Evolutionary conservation across 768 basidiomycete species (phyloP), one percentile per base, ranked within the genome.

Genomic region (Chiua virens): DNA sequence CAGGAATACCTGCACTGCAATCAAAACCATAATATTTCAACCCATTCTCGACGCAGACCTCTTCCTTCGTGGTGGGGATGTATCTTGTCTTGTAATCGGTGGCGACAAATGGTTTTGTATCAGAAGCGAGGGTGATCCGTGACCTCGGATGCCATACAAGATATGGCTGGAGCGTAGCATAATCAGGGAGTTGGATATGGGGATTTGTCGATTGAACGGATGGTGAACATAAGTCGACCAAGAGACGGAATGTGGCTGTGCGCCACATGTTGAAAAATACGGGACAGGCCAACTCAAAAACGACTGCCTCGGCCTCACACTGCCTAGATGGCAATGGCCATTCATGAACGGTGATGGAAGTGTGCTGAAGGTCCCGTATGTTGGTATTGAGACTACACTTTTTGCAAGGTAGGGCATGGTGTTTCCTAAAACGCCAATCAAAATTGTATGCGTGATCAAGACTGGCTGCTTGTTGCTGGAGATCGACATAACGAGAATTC

Each of bases 211-310:
- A 8, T 6, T 32, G 18, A 6, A 5, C 10, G 10, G 53, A 54
- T 25, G 42, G 52, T 1, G 52, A 58, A 54, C 70, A 72, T 7
- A 76, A 45, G 39, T 73, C 70, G 21, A 66, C 56, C 20, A 77
- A 59, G 32, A 79, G 52, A 15, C 56, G 49, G 52, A 60, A 20
- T 3, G 53, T 56, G 4, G 48, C 25, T 8, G 23, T 9, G 5
- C 58, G 68, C 79, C 79, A 80, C 28, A 71, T 56, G 20, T 59
- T 53, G 49, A 79, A 76, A 1, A 58, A 40, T 0, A 45, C 0
- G 1, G 79, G 79, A 32, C 68, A 68, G 5, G 49, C 23, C 0
- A 78, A 56, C 50, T 80, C 78, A 35, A 80, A 80, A 1, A 80
- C 61, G 15, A 71, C 61, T 0, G 57, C 53, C 35, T 68, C 59